Conservation (phyloP, 106 monocot species). For the Dioscorea alata region DNA sequence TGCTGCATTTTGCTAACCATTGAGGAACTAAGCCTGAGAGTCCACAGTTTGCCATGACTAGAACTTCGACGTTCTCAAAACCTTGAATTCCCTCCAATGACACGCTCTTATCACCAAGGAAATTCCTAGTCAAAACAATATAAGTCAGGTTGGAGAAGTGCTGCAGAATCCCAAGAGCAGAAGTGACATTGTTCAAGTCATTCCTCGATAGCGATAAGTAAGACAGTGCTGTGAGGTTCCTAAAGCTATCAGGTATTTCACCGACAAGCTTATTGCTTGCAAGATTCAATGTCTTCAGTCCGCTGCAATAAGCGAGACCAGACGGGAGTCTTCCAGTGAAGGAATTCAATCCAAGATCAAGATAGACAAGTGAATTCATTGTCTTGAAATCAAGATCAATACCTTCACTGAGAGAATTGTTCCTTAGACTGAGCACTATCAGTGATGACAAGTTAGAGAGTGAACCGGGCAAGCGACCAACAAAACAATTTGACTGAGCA, state of each 20-base stretch:
- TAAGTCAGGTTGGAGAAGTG: slow-evolving; percentile 44
- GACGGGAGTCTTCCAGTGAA: slow-evolving; percentile 55
- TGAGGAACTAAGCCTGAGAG: slow-evolving; percentile 51
- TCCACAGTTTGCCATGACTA: slow-evolving; percentile 50
- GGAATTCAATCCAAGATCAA: slow-evolving; percentile 67
- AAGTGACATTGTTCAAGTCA: slow-evolving; percentile 42
- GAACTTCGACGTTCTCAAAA: slow-evolving; percentile 43
- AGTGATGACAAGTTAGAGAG: slow-evolving; percentile 40
- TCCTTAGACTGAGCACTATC: slow-evolving; percentile 44
- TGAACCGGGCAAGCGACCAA: slow-evolving; percentile 54
- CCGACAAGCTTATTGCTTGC: slow-evolving; percentile 54
- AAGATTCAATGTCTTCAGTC: slow-evolving; percentile 53
- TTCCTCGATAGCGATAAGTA: slow-evolving; percentile 62
- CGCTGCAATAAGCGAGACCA: slow-evolving; percentile 30
- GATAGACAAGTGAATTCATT: slow-evolving; percentile 28
- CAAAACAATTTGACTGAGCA: slow-evolving; percentile 17
- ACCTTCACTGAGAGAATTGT: slow-evolving; percentile 31
- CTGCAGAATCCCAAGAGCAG: slow-evolving; percentile 55
- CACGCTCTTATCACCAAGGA: slow-evolving; percentile 47
- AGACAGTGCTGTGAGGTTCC: slow-evolving; percentile 33
- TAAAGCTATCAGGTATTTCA: slow-evolving; percentile 66
- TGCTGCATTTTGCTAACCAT: slow-evolving; percentile 50
- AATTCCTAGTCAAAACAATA: slow-evolving; percentile 70
- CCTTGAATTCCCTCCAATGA: slow-evolving; percentile 49
- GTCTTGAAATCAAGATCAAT: slow-evolving; percentile 35